These are phyloP conservation scores for Sordariomycetes sp. DNA, from an alignment of 2,329 filamentous ascomycete species.

Conservation along the genomic window DNA sequence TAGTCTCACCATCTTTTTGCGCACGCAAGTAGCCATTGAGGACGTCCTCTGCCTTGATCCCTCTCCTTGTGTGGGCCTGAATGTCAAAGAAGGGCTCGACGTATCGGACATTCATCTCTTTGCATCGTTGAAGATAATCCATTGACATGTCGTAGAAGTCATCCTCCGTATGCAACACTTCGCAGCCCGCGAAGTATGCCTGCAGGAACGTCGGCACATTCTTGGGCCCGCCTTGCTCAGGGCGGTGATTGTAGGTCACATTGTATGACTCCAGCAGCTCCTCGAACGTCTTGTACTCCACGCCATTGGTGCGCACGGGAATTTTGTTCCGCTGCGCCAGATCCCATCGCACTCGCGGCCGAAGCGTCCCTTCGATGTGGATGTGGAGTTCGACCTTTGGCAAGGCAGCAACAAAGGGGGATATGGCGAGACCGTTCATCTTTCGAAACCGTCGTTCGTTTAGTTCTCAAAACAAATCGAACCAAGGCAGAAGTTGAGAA, in stretches of 20 bases:
- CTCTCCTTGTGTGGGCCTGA: slow-evolving; percentile 58
- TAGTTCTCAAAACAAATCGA: too few relatives aligned
- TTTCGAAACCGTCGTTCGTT: background rate
- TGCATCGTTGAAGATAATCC: slow-evolving; percentile 58
- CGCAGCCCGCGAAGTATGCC: slow-evolving; percentile 70
- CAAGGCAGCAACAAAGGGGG: slow-evolving; percentile 48
- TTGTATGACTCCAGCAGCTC: slow-evolving; percentile 54
- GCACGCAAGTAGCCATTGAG: slow-evolving; percentile 53
- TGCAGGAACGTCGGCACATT: slow-evolving; percentile 46
- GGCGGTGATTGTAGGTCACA: slow-evolving; percentile 37
- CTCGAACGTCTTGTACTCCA: slow-evolving; percentile 44
- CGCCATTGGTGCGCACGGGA: slow-evolving; percentile 40
- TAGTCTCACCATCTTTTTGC: slow-evolving; percentile 27
- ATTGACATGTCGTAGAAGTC: slow-evolving; percentile 67
- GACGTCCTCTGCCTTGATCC: slow-evolving; percentile 51
- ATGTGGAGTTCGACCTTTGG: slow-evolving; percentile 77
- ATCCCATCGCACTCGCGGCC: slow-evolving; percentile 57
- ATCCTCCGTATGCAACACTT: slow-evolving; percentile 49
- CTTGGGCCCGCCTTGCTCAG: slow-evolving; percentile 23
- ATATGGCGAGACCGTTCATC: background rate
- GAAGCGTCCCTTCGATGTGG: slow-evolving; percentile 66
- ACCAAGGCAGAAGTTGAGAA: too few relatives aligned
- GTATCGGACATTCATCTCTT: slow-evolving; percentile 56
- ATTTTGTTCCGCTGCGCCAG: slow-evolving; percentile 59
- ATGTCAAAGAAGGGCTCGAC: slow-evolving; percentile 75